A percentile compares a stretch with the other conserved stretches of the same genome.
These are phyloP conservation scores for Penicillium brasilianum DNA, from an alignment of 2,329 filamentous ascomycete species.

Conservation along the genomic window DNA sequence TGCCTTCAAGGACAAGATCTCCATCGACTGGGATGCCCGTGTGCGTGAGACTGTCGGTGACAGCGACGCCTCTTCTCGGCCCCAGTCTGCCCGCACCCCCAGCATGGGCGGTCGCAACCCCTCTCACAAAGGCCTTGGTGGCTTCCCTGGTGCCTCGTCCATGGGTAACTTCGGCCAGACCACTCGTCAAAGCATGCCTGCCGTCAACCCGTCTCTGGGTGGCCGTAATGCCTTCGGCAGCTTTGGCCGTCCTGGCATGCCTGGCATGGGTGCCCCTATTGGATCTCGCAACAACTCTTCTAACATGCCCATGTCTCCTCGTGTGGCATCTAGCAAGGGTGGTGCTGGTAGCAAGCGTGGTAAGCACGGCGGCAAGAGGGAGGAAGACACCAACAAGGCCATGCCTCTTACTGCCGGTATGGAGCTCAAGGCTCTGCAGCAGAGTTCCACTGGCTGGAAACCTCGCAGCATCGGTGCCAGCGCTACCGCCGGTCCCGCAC, in stretches of 20 bases:
- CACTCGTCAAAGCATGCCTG: slow-evolving; percentile 56
- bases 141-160: slow-evolving; percentile 44
- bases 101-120: slow-evolving; percentile 55
- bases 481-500: slow-evolving; percentile 50
- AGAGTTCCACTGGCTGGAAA: slow-evolving; percentile 84
- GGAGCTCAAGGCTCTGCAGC: slow-evolving; percentile 79
- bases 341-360: slow-evolving; percentile 37
- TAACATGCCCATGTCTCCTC: slow-evolving; percentile 72
- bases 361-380: slow-evolving; percentile 60
- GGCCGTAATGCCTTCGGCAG: slow-evolving; percentile 59
- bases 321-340: slow-evolving; percentile 58
- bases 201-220: slow-evolving; percentile 70
- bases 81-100: slow-evolving; percentile 57
- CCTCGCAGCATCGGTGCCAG: slow-evolving; percentile 69
- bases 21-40: slow-evolving; percentile 87
- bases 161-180: slow-evolving; percentile 73
- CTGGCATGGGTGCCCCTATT: slow-evolving; percentile 67
- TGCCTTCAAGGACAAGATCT: slow-evolving; percentile 96
- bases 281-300: slow-evolving; percentile 66
- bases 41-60: slow-evolving; percentile 86
- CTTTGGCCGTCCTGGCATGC: slow-evolving; percentile 62
- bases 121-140: slow-evolving; percentile 51
- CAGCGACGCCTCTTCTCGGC: slow-evolving; percentile 64
- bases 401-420: slow-evolving; percentile 89
- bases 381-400: slow-evolving; percentile 73